Conservation (phyloP, 352 stramenopile species). For the Globisporangium paddicum region DNA sequence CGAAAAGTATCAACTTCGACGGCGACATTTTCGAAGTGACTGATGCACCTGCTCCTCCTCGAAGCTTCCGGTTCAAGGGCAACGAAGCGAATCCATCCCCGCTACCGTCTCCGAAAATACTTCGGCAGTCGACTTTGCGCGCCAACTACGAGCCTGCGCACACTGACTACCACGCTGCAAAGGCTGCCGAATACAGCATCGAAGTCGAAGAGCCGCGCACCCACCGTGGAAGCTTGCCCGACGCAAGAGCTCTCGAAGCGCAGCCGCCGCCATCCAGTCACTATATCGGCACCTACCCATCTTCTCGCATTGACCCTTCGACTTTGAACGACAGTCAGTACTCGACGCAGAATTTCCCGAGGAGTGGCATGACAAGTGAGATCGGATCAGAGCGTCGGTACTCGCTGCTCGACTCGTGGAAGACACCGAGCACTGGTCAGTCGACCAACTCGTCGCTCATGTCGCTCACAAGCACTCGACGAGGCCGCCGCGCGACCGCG, state of each 20-base stretch:
- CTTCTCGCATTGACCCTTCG: not conserved
- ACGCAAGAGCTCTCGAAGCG: constrained; percentile 15
- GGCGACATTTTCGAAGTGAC: constrained; percentile 45
- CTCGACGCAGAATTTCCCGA: not conserved
- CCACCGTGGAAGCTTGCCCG: constrained; percentile 38
- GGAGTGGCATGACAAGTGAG: constrained; percentile 15
- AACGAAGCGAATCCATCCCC: constrained; percentile 30
- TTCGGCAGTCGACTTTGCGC: constrained; percentile 52
- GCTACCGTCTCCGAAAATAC: constrained; percentile 31
- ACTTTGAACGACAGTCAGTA: not conserved
- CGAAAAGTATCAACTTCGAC: constrained; percentile 71
- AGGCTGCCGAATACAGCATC: constrained; percentile 67
- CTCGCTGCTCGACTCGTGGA: constrained; percentile 74
- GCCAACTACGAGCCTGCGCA: constrained; percentile 62
- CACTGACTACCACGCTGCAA: constrained; percentile 68
- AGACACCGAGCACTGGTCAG: constrained; percentile 40
- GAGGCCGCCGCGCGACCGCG: constrained; percentile 49
- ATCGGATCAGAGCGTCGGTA: constrained; percentile 50
- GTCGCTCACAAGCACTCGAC: constrained; percentile 63
- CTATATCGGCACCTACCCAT: constrained; percentile 2
- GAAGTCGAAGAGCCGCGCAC: constrained; percentile 24
- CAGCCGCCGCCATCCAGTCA: constrained; percentile 2
- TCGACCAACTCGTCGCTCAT: constrained; percentile 60
- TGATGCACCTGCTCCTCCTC: constrained; percentile 43
- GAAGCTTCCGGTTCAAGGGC: constrained; percentile 67